Evolutionary conservation across 139 green algal genomes (phyloP), one percentile per base, ranked within the genome.

Genomic region (Choricystis sp.): DNA sequence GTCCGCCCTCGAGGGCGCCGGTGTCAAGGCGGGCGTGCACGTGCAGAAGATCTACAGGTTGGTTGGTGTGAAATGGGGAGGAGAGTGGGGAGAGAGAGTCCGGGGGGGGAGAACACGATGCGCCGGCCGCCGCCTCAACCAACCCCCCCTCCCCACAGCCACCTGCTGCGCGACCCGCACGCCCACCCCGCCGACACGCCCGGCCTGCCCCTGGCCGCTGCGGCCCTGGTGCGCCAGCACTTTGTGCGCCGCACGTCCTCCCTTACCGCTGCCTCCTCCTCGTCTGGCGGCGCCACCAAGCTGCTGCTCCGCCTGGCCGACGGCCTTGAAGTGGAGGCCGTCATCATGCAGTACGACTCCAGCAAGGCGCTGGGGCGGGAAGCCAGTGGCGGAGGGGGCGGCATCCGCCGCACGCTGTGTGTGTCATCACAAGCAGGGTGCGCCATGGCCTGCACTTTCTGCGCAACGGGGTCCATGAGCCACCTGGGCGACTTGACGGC

Each of bases 391-490:
- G n/a, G n/a, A n/a, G n/a, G n/a, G 25, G 65, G 75, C 31, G 48
- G 52, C n/a, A 4, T 40, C 2, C 76, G 91, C 1, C 68, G 75
- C 26, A 97, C 89, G 20, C 78, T 95, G 29, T 95, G 86, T 56
- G 81, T 95, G 14, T 91, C 83, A 0, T 87, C 74, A 9, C 80
- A 92, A 67, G 67, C 24, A 40, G 90, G 90, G 48, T 97, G 90
- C 72, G 70, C 86, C 64, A 96, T 97, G 91, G 87, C 83, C 29
- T 97, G 92, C 79, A 95, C 87, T 31, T 98, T 98, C 65, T 98
- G 92, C 62, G 92, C 92, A 0, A 98, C 92, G 63, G 86, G 81
- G 84, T n/a, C 27, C 21, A 66, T 66, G 40, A 87, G 88, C 16
- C 72, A 95, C 20, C 87, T 79, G 40, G 92, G 80, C 4, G 84